These are phyloP conservation scores for Xylariomycetidae sp. DNA, from an alignment of 2,329 filamentous ascomycete genomes.

Conservation along the genomic window DNA sequence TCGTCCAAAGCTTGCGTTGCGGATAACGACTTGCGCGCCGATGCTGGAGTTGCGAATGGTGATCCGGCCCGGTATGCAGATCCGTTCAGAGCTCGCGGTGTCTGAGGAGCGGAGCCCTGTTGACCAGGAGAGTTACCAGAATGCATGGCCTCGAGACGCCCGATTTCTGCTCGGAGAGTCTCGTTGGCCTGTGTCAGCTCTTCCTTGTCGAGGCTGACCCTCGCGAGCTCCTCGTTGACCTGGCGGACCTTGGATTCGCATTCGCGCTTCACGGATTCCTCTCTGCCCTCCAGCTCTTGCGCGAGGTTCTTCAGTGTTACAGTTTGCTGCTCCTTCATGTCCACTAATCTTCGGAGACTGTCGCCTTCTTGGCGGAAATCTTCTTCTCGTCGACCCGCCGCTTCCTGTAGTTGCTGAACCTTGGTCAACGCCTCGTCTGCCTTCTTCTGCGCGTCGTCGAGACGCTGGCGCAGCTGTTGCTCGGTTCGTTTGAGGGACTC, in stretches of 20 bases:
- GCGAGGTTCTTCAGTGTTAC: slow-evolving; percentile 65
- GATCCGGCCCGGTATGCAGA: slow-evolving; percentile 49
- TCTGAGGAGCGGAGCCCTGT: slow-evolving; percentile 50
- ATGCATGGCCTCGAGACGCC: slow-evolving; percentile 44
- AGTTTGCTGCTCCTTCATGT: slow-evolving; percentile 72
- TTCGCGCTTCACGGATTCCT: slow-evolving; percentile 61
- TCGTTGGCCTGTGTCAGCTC: slow-evolving; percentile 43
- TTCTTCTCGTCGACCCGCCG: slow-evolving; percentile 75
- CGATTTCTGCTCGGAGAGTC: slow-evolving; percentile 47
- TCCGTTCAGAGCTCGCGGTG: slow-evolving; percentile 52
- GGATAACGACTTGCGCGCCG: slow-evolving; percentile 52
- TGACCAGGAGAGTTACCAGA: slow-evolving; percentile 33
- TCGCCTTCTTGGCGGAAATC: slow-evolving; percentile 83
- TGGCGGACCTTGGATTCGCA: slow-evolving; percentile 54
- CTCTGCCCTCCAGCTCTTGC: slow-evolving; percentile 58
- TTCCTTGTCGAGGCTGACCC: slow-evolving; percentile 41
- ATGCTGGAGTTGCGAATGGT: slow-evolving; percentile 56
- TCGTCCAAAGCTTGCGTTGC: slow-evolving; percentile 60
- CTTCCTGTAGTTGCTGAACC: slow-evolving; percentile 80
- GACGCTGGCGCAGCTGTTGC: slow-evolving; percentile 68
- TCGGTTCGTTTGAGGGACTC: slow-evolving; percentile 77
- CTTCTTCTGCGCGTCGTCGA: slow-evolving; percentile 80
- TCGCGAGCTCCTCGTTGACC: slow-evolving; percentile 51
- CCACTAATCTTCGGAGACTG: slow-evolving; percentile 70
- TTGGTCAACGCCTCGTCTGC: slow-evolving; percentile 76